These are phyloP conservation scores for Rhazya stricta DNA, from an alignment of 257 asterid species.

Conservation along the genomic window DNA sequence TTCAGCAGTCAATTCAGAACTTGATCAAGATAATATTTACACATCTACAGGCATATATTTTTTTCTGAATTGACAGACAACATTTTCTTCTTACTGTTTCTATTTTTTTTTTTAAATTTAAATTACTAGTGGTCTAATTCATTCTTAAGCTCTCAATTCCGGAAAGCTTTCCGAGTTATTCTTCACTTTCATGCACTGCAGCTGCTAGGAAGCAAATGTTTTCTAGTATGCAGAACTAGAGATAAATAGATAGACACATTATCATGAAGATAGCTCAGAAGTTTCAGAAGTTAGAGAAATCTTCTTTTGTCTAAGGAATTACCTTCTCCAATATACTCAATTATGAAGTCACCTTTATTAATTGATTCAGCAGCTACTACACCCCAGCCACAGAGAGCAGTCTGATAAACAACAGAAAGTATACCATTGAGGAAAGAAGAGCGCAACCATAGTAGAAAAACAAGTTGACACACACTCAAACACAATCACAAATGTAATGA, in stretches of 20 bases:
- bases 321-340: slow-evolving; percentile 98
- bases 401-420: slow-evolving; percentile 45
- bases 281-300: not conserved
- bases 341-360: slow-evolving; percentile 65
- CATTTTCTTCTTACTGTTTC: not conserved
- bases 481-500: not conserved
- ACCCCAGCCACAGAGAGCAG: slow-evolving; percentile 95
- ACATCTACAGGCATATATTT: too few relatives aligned
- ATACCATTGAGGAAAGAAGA: slow-evolving; percentile 11
- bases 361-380: slow-evolving; percentile 82
- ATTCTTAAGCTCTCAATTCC: not conserved
- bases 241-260: not conserved
- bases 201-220: not conserved
- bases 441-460: not conserved
- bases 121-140: not conserved
- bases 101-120: not conserved
- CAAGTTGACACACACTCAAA: not conserved
- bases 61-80: not conserved
- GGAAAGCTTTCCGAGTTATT: not conserved
- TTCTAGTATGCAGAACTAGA: not conserved
- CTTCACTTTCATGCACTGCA: not conserved
- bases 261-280: not conserved
- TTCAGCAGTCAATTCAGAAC: not conserved
- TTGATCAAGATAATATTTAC: too few relatives aligned
- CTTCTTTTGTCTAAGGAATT: slow-evolving; percentile 16